Conservation (phyloP, 2,329 filamentous ascomycete genomes). For the Phaeosphaeria sp. region DNA sequence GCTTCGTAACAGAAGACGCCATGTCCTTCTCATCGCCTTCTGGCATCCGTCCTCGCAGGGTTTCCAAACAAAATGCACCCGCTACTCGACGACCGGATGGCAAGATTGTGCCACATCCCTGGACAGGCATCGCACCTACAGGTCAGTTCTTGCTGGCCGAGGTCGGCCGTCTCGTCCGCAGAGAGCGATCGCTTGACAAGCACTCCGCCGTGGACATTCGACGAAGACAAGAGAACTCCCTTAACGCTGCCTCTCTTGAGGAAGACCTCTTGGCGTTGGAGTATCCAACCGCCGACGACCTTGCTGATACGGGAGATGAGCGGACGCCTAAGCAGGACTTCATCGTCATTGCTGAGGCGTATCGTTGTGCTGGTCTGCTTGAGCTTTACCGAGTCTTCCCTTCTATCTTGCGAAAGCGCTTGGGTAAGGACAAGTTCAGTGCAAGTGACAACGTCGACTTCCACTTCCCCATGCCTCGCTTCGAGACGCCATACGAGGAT, state of each 20-base stretch:
- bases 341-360: constrained; percentile 60
- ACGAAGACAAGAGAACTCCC: constrained; percentile 42
- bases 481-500: constrained; percentile 42
- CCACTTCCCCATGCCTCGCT: constrained; percentile 41
- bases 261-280: constrained; percentile 55
- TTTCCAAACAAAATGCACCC: constrained; percentile 25
- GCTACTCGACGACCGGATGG: constrained; percentile 38
- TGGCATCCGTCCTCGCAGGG: constrained; percentile 29
- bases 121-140: constrained; percentile 57
- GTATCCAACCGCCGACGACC: constrained; percentile 55
- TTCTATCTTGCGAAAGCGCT: constrained; percentile 55
- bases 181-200: constrained; percentile 41
- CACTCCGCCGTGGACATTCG: constrained; percentile 37
- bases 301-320: constrained; percentile 60
- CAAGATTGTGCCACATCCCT: constrained; percentile 54
- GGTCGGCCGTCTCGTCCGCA: constrained; percentile 54
- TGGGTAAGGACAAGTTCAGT: constrained; percentile 39
- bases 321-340: constrained; percentile 62
- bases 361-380: constrained; percentile 60
- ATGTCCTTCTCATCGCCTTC: constrained; percentile 42
- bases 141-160: constrained; percentile 55
- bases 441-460: constrained; percentile 35
- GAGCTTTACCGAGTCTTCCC: constrained; percentile 64
- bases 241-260: constrained; percentile 54
- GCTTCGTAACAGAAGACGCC: constrained; percentile 58